Evolutionary conservation across 768 basidiomycete genomes (phyloP), one percentile per base, ranked within the genome.

Genomic region (Leucocoprinus birnbaumii): DNA sequence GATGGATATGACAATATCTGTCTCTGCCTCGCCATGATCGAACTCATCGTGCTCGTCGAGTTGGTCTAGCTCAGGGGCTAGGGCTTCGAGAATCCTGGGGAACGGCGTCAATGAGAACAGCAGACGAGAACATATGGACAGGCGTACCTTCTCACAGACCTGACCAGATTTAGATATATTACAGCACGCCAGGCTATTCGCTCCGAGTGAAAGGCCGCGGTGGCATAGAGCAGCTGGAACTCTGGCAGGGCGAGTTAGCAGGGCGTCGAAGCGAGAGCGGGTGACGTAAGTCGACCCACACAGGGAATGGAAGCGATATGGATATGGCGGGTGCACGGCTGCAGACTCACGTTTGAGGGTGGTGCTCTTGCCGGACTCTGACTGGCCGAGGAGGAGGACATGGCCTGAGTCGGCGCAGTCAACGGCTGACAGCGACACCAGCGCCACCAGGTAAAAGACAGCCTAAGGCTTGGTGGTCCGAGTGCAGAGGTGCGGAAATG

Each of bases 351-450:
- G 90, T 74, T 91, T 91, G 62, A 92, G 76, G 7, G 89, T 90
- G 8, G 91, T 93, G 65, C 87, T 90, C 76, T 92, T 93, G 38
- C 90, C 91, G 63, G 88, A 91, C 77, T 92, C 90, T 58, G 90
- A 91, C 78, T 93, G 91, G 49, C 91, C 91, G 40, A 38, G 38
- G 38, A 77, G 59, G 76, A 73, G 52, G 80, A 78, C 35, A 68
- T 66, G 58, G 76, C 68, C 79, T 79, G 64, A 78, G 47, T 48
- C 48, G n/a, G 47, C 43, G 26, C 13, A 45, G 44, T 43, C 21
- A 4, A 18, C 6, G 24, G 46, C 41, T 44, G 27, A 27, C 31
- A 31, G 31, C 31, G 31, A 31, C 31, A 31, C 31, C 31, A 31
- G 31, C 31, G 31, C 31, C 31, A 31, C 31, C 31, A 31, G 31